These are phyloP conservation scores for Calocybe gangraenosa DNA, from an alignment of 768 basidiomycete genomes.

Conservation along the genomic window DNA sequence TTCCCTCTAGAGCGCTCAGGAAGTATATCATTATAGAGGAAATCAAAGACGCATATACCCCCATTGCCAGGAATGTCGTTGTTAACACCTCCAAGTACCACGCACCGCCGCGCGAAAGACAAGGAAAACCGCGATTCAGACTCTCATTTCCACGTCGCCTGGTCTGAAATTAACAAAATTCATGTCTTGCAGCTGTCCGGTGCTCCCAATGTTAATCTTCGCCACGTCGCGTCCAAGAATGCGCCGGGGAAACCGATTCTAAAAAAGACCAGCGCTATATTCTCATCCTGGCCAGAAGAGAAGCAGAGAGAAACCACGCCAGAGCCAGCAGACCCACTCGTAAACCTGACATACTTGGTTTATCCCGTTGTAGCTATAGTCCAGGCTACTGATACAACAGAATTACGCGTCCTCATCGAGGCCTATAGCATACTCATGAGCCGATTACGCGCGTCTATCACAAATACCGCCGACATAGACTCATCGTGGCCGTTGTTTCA, in stretches of 20 bases:
- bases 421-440: constrained; percentile 69
- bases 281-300: constrained; percentile 38
- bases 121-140: constrained; percentile 44
- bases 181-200: constrained; percentile 28
- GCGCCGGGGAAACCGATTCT: constrained; percentile 66
- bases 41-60: background rate
- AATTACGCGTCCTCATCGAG: constrained; percentile 59
- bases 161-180: constrained; percentile 49
- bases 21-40: background rate
- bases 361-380: constrained; percentile 61
- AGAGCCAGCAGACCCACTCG: constrained; percentile 68
- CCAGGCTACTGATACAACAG: constrained; percentile 30
- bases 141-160: constrained; percentile 36
- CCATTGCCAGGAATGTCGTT: constrained; percentile 36
- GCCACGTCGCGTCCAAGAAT: constrained; percentile 32
- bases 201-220: constrained; percentile 24
- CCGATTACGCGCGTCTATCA: constrained; percentile 50
- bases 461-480: constrained; percentile 45
- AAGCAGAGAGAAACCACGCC: constrained; percentile 63
- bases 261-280: constrained; percentile 42
- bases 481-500: constrained; percentile 70
- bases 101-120: constrained; percentile 43
- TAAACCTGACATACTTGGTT: constrained; percentile 60
- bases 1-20: constrained; percentile 11
- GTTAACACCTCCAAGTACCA: constrained; percentile 57